A percentile compares a stretch with the other conserved stretches of the same genome.
phyloP scores from a whole-genome alignment of 1,139 yeast genomes.

The Pichia sorboxylosa region DNA sequence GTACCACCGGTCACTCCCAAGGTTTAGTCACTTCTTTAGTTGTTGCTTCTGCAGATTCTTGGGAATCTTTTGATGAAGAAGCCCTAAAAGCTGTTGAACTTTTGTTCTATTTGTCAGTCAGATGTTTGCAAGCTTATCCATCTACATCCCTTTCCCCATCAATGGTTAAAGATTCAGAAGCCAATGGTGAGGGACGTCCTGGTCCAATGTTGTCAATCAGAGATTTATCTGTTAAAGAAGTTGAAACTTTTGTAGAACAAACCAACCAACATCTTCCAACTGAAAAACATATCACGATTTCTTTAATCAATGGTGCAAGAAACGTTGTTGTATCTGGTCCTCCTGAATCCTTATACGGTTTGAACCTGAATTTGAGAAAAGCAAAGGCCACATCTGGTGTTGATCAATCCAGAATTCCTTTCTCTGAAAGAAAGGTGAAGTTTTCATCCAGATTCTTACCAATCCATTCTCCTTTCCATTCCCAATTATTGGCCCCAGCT shows the following conservation, averaged over 20 bases:
- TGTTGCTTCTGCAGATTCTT: constrained; percentile 70
- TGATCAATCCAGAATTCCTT: constrained; percentile 91
- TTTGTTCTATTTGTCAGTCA: constrained; percentile 85
- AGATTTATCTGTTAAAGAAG: constrained; percentile 72
- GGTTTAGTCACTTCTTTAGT: constrained; percentile 93
- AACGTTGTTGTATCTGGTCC: constrained; percentile 95
- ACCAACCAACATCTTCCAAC: constrained; percentile 89
- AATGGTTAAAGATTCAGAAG: constrained; percentile 83
- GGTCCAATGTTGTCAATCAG: constrained; percentile 94
- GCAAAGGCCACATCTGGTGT: constrained; percentile 90
- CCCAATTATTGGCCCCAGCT: constrained; percentile 69
- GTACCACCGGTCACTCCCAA: constrained; percentile 97
- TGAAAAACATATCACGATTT: constrained; percentile 82
- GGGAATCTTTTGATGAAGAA: constrained; percentile 70
- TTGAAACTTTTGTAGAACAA: constrained; percentile 64
- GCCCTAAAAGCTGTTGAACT: constrained; percentile 72
- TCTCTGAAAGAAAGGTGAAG: constrained; percentile 83
- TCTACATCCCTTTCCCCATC: constrained; percentile 91
- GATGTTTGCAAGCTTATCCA: constrained; percentile 85
- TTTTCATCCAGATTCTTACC: constrained; percentile 92
- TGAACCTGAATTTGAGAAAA: constrained; percentile 82
- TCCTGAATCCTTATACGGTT: constrained; percentile 96
- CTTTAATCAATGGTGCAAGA: constrained; percentile 90
- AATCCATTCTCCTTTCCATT: constrained; percentile 94
- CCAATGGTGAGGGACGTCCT: constrained; percentile 92